Evolutionary conservation across 106 monocot genomes (phyloP), one percentile per base, ranked within the genome.

Genomic region (Chionographis japonica): DNA sequence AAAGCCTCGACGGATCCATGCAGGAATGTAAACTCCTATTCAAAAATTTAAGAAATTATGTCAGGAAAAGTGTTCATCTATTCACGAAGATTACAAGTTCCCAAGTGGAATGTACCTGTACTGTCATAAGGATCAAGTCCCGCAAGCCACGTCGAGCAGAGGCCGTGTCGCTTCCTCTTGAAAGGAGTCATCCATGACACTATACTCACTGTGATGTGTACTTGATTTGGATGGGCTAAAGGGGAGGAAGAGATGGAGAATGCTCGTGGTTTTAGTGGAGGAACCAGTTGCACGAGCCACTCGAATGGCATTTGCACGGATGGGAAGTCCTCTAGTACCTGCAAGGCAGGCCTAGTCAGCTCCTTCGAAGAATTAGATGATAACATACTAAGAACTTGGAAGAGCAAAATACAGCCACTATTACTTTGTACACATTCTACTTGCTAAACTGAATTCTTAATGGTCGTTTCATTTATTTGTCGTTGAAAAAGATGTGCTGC

Each of bases 161-260:
- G 85, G 4, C 92, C 97, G 15, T 49, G 69, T 6, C 86, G 72
- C 56, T 76, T 80, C 65, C 97, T 86, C 71, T 87, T 92, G 78
- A 85, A 89, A 61, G 95, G 92, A 58, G 86, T 97, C 39, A 8
- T 76, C 80, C 82, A 89, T 50, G 82, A 74, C 12, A 95, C 88
- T 41, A 86, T 79, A 64, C 78, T 92, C 54, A 97, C 97, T 11
- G 97, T 97, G 53, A 92, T 63, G 76, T 92, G 92, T 39, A 97
- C 80, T 75, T 89, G 84, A 52, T 77, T 71, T 49, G 86, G 89
- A 73, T 97, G 86, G 19, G 81, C 82, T 52, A 83, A 71, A 55
- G 89, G 97, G 19, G 97, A 97, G 37, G 97, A 97, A 55, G 89
- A 92, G 27, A 97, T 97, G 27, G 97, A 97, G 83, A 97, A 97